Evolutionary conservation across 2,329 filamentous ascomycete genomes (phyloP).

Genomic region (Chrysoporthe austroafricana): DNA sequence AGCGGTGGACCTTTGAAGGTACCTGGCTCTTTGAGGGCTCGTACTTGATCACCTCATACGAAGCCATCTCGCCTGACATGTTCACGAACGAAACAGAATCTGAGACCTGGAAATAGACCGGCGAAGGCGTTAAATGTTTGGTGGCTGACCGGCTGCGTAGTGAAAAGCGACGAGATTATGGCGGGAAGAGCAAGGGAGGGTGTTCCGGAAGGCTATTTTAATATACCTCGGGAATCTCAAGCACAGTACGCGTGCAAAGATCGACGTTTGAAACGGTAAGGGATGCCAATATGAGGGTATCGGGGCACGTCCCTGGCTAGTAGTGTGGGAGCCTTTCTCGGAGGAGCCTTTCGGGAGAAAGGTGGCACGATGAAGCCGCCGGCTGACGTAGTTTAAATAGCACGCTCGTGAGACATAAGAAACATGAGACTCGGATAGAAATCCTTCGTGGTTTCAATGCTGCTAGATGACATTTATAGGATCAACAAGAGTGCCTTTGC

Average conservation of each 20-base stretch:
- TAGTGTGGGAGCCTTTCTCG: not conserved
- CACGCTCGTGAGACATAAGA: conserved; percentile 7
- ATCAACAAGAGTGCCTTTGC: not conserved
- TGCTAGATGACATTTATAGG: not conserved
- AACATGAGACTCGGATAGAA: not conserved
- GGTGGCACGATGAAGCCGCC: not conserved
- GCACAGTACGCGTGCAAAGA: not conserved
- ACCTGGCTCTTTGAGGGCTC: conserved; percentile 2
- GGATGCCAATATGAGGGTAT: not conserved
- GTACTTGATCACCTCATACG: conserved; percentile 21
- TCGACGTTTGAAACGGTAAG: conserved; percentile 8
- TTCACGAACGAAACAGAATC: not conserved
- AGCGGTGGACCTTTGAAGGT: conserved; percentile 4
- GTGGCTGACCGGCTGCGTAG: not conserved
- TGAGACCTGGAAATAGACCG: not conserved
- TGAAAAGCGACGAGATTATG: not conserved
- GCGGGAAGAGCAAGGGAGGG: not conserved
- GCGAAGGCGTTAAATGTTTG: not conserved
- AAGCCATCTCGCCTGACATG: conserved; percentile 15
- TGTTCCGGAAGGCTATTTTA: not conserved
- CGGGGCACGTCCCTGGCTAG: conserved; percentile 21
- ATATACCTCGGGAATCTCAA: conserved; percentile 1
- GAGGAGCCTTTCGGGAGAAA: conserved; percentile 19
- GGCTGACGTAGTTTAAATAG: conserved; percentile 10
- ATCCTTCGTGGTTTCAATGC: conserved; percentile 1